These are phyloP conservation scores for Fusarium veterinarium DNA, from an alignment of 2,329 filamentous ascomycete species.

Conservation along the genomic window DNA sequence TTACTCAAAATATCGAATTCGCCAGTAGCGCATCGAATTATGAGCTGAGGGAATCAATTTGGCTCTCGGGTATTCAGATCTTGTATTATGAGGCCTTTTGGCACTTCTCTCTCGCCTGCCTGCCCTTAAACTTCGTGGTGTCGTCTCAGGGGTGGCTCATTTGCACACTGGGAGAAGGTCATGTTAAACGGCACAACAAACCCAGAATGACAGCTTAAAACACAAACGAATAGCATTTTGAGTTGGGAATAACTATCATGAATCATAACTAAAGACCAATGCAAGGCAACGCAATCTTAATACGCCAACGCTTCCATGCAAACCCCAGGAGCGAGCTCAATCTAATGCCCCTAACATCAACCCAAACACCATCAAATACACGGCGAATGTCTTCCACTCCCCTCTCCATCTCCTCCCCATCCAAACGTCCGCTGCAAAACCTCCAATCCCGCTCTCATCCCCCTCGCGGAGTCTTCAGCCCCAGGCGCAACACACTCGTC, in stretches of 20 bases:
- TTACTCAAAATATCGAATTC: rapidly evolving
- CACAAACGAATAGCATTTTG: neutral
- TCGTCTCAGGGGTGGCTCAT: rapidly evolving
- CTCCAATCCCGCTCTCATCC: slow-evolving; percentile 61
- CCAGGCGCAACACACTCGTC: slow-evolving; percentile 50
- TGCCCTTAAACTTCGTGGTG: rapidly evolving
- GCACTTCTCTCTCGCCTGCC: rapidly evolving
- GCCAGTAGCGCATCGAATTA: neutral
- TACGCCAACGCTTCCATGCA: slow-evolving; percentile 29
- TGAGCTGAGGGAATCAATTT: neutral
- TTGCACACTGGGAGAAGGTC: rapidly evolving
- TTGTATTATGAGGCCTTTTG: rapidly evolving
- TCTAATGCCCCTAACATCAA: neutral
- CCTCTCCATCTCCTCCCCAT: slow-evolving; percentile 55
- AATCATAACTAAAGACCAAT: slow-evolving; percentile 22
- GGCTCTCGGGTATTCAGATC: rapidly evolving
- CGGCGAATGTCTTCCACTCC: slow-evolving; percentile 11
- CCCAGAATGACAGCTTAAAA: neutral
- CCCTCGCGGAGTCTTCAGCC: slow-evolving; percentile 55
- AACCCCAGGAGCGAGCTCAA: slow-evolving; percentile 22
- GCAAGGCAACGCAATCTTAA: slow-evolving; percentile 17
- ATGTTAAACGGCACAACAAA: rapidly evolving
- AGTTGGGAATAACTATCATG: slow-evolving; percentile 24
- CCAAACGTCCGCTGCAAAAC: slow-evolving; percentile 66
- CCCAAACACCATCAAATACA: slow-evolving; percentile 1